phyloP scores from a whole-genome alignment of 305 asterid species.

The Fraxinus dipetala region DNA sequence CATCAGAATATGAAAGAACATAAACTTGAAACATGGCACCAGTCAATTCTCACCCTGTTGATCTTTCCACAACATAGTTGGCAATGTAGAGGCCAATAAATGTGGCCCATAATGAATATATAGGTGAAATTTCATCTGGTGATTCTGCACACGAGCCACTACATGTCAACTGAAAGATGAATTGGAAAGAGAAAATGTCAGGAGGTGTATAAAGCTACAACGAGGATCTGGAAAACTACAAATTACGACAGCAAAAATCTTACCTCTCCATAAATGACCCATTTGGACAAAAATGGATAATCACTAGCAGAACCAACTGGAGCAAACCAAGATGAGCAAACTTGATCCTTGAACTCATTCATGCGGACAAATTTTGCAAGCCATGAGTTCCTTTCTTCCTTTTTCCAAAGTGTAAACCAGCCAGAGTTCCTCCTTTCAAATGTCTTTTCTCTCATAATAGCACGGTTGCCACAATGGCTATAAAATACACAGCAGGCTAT shows the following conservation, averaged over 20 bases:
- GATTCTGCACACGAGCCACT: conserved; percentile 81
- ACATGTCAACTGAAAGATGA: conserved; percentile 63
- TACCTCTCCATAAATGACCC: conserved; percentile 99
- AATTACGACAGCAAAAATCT: conserved; percentile 21
- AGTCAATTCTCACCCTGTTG: conserved; percentile 76
- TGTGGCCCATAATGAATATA: conserved; percentile 98
- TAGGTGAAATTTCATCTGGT: conserved; percentile 87
- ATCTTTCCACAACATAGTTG: conserved; percentile 96
- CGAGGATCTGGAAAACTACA: conserved; percentile 6
- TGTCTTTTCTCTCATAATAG: conserved; percentile 63
- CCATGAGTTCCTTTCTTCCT: conserved; percentile 80
- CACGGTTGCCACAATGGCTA: conserved; percentile 98
- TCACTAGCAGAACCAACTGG: conserved; percentile 98
- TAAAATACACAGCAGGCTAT: conserved; percentile 98
- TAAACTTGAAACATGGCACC: conserved; percentile 15
- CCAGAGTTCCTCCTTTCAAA: conserved; percentile 61
- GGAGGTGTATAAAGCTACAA: conserved; percentile 31
- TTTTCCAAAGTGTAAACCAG: conserved; percentile 76
- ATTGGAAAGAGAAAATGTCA: conserved; percentile 18
- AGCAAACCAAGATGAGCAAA: conserved; percentile 97
- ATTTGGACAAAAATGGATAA: conserved; percentile 89
- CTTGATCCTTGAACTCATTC: conserved; percentile 85
- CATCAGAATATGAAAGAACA: background rate
- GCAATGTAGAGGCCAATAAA: conserved; percentile 98
- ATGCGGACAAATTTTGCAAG: conserved; percentile 74